Evolutionary conservation across 495 filamentous ascomycete genomes (phyloP).

Genomic region (Penicillium canescens): DNA sequence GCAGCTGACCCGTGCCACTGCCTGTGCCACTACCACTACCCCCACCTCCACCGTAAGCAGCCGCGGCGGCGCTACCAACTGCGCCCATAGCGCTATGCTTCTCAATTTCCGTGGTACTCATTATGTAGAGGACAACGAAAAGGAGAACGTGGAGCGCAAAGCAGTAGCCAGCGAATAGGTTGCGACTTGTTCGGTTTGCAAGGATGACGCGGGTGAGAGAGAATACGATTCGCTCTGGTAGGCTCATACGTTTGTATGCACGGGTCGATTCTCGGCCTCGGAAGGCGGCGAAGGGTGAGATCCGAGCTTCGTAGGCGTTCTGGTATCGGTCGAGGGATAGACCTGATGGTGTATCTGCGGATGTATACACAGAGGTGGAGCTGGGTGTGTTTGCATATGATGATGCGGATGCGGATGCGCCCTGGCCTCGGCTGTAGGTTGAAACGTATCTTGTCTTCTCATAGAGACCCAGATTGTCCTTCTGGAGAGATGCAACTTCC

Average conservation of each 20-base stretch:
- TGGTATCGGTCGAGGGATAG: conserved; percentile 84
- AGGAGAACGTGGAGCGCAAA: conserved; percentile 84
- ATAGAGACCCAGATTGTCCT: conserved; percentile 95
- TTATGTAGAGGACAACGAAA: conserved; percentile 82
- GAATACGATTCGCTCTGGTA: conserved; percentile 88
- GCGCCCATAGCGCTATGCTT: conserved; percentile 51
- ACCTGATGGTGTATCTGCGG: conserved; percentile 58
- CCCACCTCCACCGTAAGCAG: conserved; percentile 33
- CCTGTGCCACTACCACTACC: conserved; percentile 34
- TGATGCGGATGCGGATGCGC: conserved; percentile 66
- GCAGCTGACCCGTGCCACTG: conserved; percentile 37
- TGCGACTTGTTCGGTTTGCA: conserved; percentile 85
- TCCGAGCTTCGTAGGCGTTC: conserved; percentile 89
- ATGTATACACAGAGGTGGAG: conserved; percentile 66
- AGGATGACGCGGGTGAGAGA: conserved; percentile 88
- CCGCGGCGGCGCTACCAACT: conserved; percentile 44
- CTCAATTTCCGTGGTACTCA: conserved; percentile 64
- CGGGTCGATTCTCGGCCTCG: conserved; percentile 85
- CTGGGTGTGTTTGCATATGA: conserved; percentile 74
- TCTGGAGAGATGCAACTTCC: conserved; percentile 89
- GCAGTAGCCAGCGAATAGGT: conserved; percentile 95
- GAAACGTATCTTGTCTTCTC: conserved; percentile 98
- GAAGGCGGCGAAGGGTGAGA: conserved; percentile 95
- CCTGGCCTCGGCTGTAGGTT: conserved; percentile 73
- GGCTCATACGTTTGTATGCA: conserved; percentile 92